phyloP scores from a whole-genome alignment of 345 rosid genomes.

The Schrenkiella parvula region DNA sequence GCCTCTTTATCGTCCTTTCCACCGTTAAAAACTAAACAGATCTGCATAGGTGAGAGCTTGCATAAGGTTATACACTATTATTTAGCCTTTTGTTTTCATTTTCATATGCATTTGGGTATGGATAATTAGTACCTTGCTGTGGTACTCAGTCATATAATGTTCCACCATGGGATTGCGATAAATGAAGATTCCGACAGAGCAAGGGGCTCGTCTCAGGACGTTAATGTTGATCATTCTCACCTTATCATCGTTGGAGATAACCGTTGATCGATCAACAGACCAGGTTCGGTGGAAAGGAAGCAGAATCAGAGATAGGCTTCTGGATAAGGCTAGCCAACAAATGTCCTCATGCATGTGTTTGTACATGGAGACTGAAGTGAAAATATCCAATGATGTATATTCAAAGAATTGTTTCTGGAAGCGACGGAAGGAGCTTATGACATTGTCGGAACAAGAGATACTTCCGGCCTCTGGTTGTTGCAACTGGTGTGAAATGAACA shows the following conservation, averaged over 20 bases:
- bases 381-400: conserved; percentile 6
- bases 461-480: conserved; percentile 17
- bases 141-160: background rate
- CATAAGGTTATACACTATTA: background rate
- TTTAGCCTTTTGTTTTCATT: background rate
- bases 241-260: conserved; percentile 28
- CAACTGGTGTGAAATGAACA: conserved; percentile 46
- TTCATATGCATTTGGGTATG: no score
- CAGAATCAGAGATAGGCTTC: conserved; percentile 36
- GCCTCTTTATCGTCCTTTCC: conserved; percentile 46
- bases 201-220: conserved; percentile 50
- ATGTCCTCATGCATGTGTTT: conserved; percentile 58
- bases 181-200: conserved; percentile 54
- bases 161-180: conserved; percentile 28
- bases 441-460: conserved; percentile 37
- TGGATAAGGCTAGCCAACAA: conserved; percentile 46
- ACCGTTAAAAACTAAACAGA: conserved; percentile 36
- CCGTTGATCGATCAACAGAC: conserved; percentile 36
- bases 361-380: conserved; percentile 28
- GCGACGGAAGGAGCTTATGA: conserved; percentile 32
- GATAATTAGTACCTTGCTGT: conserved; percentile 22
- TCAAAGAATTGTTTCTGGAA: background rate
- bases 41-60: background rate
- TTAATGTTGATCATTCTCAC: conserved; percentile 37
- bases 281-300: conserved; percentile 58